Conservation (phyloP, 2,329 filamentous ascomycete genomes). For the Aspergillus fischeri region DNA sequence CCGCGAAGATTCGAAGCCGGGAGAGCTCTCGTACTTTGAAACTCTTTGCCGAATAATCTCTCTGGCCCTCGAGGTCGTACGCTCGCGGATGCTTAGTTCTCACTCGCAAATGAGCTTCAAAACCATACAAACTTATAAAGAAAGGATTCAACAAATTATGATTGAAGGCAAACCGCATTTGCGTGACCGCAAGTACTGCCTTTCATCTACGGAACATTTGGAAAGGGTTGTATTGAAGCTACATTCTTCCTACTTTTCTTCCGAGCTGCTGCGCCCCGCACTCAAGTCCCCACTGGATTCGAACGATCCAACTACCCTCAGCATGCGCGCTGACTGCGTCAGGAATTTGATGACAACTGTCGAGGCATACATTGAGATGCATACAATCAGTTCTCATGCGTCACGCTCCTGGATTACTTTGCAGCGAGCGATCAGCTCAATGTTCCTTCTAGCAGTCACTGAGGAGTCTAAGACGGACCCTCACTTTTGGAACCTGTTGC, state of each 20-base stretch:
- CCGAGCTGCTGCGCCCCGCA: slow-evolving; percentile 59
- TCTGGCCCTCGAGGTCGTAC: slow-evolving; percentile 54
- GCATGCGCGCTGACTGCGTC: slow-evolving; percentile 52
- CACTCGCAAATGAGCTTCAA: slow-evolving; percentile 51
- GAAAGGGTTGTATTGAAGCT: slow-evolving; percentile 59
- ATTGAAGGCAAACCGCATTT: slow-evolving; percentile 56
- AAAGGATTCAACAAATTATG: slow-evolving; percentile 55
- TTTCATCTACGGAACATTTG: slow-evolving; percentile 47
- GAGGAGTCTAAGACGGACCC: slow-evolving; percentile 42
- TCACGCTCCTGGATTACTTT: slow-evolving; percentile 46
- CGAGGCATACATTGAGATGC: slow-evolving; percentile 58
- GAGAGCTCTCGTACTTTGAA: slow-evolving; percentile 54
- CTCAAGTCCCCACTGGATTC: slow-evolving; percentile 50
- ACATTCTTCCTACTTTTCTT: slow-evolving; percentile 59
- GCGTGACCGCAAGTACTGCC: slow-evolving; percentile 47
- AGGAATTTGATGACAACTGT: slow-evolving; percentile 54
- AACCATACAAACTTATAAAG: slow-evolving; percentile 54
- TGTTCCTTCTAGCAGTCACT: slow-evolving; percentile 45
- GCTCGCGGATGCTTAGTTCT: slow-evolving; percentile 53
- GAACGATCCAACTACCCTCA: slow-evolving; percentile 35
- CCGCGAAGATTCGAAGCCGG: slow-evolving; percentile 44
- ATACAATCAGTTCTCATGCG: slow-evolving; percentile 39
- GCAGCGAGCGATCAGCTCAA: slow-evolving; percentile 45
- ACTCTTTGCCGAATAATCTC: slow-evolving; percentile 55
- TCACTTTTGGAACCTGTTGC: slow-evolving; percentile 37